Percentiles rank a stretch among this genome's conserved stretches.
These are phyloP conservation scores for Turnera subulata DNA, from an alignment of 345 rosid genomes.

Conservation along the genomic window DNA sequence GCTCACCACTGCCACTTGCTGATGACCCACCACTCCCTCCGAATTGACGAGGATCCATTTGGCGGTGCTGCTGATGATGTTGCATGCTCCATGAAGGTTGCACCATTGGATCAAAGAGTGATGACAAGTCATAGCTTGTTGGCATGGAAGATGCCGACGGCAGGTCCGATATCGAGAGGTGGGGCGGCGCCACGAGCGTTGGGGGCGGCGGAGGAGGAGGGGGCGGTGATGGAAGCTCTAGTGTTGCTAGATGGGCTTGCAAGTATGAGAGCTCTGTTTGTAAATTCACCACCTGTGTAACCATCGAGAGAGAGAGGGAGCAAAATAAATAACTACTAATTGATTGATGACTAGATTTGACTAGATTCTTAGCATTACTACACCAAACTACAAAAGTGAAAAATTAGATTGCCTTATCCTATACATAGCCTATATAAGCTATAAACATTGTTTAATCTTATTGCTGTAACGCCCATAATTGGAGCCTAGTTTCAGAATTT, in stretches of 20 bases:
- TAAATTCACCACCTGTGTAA: constrained; percentile 26
- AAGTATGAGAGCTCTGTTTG: constrained; percentile 28
- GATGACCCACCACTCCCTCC: constrained; percentile 34
- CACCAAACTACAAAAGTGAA: background rate
- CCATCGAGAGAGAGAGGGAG: background rate
- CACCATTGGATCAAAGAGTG: constrained; percentile 68
- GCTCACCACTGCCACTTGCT: constrained; percentile 36
- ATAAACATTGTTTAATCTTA: background rate
- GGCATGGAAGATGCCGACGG: constrained; percentile 56
- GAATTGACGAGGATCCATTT: constrained; percentile 57
- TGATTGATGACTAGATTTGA: background rate
- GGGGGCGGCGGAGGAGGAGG: constrained; percentile 26
- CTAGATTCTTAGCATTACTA: background rate
- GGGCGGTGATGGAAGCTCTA: constrained; percentile 21
- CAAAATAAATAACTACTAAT: background rate
- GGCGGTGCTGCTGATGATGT: constrained; percentile 49
- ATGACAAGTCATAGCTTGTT: constrained; percentile 52
- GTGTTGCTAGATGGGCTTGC: constrained; percentile 24
- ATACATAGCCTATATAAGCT: too few relatives aligned
- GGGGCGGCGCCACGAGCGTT: constrained; percentile 22
- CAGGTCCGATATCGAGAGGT: constrained; percentile 70
- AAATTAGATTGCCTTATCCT: too few relatives aligned
- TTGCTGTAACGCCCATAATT: background rate
- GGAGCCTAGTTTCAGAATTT: too few relatives aligned
- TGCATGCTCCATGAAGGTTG: constrained; percentile 58